These are phyloP conservation scores for Lunularia cruciata DNA, from an alignment of 225 moss, liverwort and hornwort species.

Conservation along the genomic window DNA sequence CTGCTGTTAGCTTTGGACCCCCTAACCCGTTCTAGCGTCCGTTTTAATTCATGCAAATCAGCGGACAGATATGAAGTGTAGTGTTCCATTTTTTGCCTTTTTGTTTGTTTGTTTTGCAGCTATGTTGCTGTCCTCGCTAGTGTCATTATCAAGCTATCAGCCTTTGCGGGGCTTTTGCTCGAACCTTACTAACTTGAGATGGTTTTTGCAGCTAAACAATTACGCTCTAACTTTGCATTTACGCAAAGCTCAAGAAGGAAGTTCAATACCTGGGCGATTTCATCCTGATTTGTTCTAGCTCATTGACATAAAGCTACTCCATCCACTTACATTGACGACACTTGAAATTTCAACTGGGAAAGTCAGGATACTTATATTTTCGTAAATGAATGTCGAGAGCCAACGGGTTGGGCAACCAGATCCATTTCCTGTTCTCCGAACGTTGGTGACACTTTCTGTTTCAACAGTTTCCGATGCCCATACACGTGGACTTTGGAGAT, in stretches of 20 bases:
- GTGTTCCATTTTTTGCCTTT: too few relatives aligned
- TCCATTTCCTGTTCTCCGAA: neutral
- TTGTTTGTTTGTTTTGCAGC: too few relatives aligned
- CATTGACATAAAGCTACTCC: neutral
- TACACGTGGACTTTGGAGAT: too few relatives aligned
- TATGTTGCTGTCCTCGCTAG: too few relatives aligned
- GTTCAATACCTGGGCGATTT: constrained; percentile 90
- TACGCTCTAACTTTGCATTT: constrained; percentile 77
- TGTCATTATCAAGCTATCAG: neutral
- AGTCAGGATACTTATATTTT: neutral
- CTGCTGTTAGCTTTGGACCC: too few relatives aligned
- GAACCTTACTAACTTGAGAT: too few relatives aligned
- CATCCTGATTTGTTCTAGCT: constrained; percentile 83
- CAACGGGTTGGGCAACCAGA: neutral
- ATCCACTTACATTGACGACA: neutral
- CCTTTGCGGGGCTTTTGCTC: too few relatives aligned
- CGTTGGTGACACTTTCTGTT: neutral
- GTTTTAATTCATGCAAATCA: too few relatives aligned
- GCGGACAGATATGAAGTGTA: too few relatives aligned
- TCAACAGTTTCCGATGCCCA: too few relatives aligned
- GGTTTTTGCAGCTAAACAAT: constrained; percentile 47
- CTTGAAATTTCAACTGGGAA: neutral
- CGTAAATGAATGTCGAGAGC: neutral
- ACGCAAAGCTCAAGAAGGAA: constrained; percentile 86
- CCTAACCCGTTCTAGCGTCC: too few relatives aligned